A percentile compares a stretch with the other conserved stretches of the same genome.
phyloP scores from a whole-genome alignment of 2,329 filamentous ascomycete species.

The Paraconiothyrium sp. region DNA sequence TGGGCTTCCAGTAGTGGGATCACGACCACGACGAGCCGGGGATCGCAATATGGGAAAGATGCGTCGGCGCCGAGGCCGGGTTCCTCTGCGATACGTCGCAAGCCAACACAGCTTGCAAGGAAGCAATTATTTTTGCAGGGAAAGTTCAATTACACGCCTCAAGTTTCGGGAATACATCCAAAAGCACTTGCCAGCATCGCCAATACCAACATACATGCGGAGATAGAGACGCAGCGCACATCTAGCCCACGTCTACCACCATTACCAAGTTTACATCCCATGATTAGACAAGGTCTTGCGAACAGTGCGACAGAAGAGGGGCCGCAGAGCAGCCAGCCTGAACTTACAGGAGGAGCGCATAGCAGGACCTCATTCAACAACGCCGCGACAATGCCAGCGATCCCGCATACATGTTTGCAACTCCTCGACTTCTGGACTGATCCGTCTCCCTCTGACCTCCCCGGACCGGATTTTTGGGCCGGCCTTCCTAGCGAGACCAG shows the following conservation, averaged over 20 bases:
- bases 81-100: not conserved
- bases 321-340: not conserved
- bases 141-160: not conserved
- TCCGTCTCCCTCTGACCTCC: not conserved
- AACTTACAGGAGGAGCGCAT: not conserved
- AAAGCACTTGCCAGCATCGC: conserved; percentile 5
- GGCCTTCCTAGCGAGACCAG: not conserved
- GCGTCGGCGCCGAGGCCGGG: not conserved
- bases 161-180: not conserved
- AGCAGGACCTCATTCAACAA: not conserved
- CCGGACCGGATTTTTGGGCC: conserved; percentile 1
- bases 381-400: not conserved
- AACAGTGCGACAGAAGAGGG: too few species aligned
- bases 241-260: not conserved
- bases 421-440: conserved; percentile 8
- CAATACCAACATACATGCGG: not conserved
- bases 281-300: not conserved
- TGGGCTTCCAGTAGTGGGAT: not conserved
- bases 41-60: not conserved
- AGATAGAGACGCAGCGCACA: not conserved
- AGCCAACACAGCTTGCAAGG: not conserved
- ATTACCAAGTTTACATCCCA: not conserved
- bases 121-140: not conserved
- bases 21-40: not conserved
- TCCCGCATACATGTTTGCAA: not conserved